Percentiles rank a stretch among this genome's conserved stretches.
Conservation (phyloP, 2,329 filamentous ascomycete genomes). For the Microascus cirrosus region DNA sequence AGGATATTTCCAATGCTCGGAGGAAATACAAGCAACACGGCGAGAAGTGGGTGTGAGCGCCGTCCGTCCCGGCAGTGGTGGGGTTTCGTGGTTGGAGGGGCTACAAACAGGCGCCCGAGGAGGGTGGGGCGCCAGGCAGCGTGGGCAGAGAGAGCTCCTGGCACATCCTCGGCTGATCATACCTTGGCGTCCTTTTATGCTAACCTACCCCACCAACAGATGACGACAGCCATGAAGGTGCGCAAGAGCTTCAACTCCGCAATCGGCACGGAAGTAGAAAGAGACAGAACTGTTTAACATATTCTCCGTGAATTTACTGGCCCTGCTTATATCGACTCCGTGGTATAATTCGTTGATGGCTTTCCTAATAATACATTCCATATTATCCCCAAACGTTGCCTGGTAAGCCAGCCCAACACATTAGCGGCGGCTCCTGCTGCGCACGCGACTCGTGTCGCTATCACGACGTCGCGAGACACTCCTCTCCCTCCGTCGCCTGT, state of each 20-base stretch:
- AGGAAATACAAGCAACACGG: background rate
- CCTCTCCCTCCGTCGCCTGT: slow-evolving; percentile 6
- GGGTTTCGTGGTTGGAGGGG: background rate
- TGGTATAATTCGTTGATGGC: background rate
- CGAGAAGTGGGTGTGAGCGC: background rate
- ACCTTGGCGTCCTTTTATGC: background rate
- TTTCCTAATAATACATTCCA: background rate
- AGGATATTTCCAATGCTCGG: background rate
- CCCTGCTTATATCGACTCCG: background rate
- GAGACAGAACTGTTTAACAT: too few species aligned
- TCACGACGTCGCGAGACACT: background rate
- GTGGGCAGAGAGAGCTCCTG: background rate
- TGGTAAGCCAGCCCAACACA: slow-evolving; percentile 9
- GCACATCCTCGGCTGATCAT: background rate
- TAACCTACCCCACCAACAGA: background rate
- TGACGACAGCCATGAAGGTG: background rate
- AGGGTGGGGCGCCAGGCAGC: background rate
- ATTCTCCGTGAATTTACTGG: background rate
- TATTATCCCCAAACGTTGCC: background rate
- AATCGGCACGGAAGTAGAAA: background rate
- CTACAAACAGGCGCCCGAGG: background rate
- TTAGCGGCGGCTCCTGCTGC: slow-evolving; percentile 27
- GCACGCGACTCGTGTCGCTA: slow-evolving; percentile 17
- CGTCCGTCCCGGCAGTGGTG: background rate
- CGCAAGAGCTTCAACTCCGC: background rate